Evolutionary conservation across 129 eudicot species (phyloP).

Genomic region (Oenanthe sinensis): DNA sequence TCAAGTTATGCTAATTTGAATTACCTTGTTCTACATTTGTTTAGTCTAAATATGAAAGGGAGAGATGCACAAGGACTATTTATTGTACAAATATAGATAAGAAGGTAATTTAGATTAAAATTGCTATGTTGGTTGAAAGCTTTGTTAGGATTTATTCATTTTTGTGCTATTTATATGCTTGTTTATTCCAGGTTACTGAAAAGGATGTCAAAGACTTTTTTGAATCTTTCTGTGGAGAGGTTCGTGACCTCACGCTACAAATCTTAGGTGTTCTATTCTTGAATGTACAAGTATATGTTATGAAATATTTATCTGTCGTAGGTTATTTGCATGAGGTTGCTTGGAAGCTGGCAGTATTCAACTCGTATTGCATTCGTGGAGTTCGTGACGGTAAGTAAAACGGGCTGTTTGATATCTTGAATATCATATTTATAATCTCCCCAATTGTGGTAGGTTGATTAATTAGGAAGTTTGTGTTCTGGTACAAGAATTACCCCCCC

Average conservation of each 20-base stretch:
- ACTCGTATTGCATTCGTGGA: conserved; percentile 95
- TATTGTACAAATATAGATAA: conserved; percentile 52
- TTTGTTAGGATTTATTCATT: not conserved
- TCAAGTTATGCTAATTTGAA: not conserved
- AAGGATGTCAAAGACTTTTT: conserved; percentile 79
- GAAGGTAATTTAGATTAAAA: conserved; percentile 27
- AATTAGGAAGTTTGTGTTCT: not conserved
- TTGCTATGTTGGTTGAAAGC: not conserved
- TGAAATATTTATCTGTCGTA: not conserved
- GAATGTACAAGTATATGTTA: not conserved
- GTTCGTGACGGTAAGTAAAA: conserved; percentile 61
- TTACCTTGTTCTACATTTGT: not conserved
- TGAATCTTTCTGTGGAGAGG: conserved; percentile 85
- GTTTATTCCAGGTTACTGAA: conserved; percentile 54
- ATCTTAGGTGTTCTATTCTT: not conserved
- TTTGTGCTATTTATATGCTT: not conserved
- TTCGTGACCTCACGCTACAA: conserved; percentile 12
- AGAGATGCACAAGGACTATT: conserved; percentile 51
- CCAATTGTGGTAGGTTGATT: not conserved
- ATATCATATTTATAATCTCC: not conserved
- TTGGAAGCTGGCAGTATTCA: conserved; percentile 75
- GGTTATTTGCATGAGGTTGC: conserved; percentile 67
- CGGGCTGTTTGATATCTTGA: not conserved
- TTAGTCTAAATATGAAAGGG: conserved; percentile 44
- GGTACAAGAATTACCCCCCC: not conserved